Evolutionary conservation across 2,329 filamentous ascomycete genomes (phyloP).

Genomic region (Cytospora piceicola): DNA sequence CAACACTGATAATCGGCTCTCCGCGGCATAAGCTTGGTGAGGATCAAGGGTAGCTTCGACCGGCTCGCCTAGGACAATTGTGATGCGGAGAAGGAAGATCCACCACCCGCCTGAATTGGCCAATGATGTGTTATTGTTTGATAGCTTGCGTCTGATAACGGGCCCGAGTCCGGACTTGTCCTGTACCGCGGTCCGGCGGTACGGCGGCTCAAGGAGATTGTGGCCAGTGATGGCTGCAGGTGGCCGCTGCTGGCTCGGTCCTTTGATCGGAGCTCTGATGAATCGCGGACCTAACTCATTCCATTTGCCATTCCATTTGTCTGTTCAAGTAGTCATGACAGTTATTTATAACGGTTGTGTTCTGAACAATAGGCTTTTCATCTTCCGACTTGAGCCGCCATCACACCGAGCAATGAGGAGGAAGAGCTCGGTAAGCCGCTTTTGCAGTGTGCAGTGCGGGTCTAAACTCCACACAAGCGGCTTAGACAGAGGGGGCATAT

Average conservation of each 20-base stretch:
- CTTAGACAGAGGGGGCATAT: too few relatives aligned
- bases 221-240: neutral
- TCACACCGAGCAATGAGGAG: neutral
- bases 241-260: constrained; percentile 10
- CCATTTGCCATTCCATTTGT: neutral
- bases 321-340: neutral
- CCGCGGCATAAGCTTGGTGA: constrained; percentile 19
- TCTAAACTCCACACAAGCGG: too few relatives aligned
- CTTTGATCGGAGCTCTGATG: constrained; percentile 23
- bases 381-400: constrained; percentile 21
- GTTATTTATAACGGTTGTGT: neutral
- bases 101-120: constrained; percentile 16
- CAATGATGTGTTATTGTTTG: constrained; percentile 14
- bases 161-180: constrained; percentile 14
- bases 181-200: constrained; percentile 3
- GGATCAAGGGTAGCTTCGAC: constrained; percentile 23
- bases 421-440: too few relatives aligned
- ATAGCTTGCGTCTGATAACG: constrained; percentile 17
- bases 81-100: constrained; percentile 21
- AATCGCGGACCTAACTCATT: neutral
- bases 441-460: too few relatives aligned
- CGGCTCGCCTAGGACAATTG: constrained; percentile 2
- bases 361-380: neutral
- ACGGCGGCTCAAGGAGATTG: neutral
- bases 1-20: neutral